These are phyloP conservation scores for Posidonia australis DNA, from an alignment of 106 monocot genomes.

Conservation along the genomic window DNA sequence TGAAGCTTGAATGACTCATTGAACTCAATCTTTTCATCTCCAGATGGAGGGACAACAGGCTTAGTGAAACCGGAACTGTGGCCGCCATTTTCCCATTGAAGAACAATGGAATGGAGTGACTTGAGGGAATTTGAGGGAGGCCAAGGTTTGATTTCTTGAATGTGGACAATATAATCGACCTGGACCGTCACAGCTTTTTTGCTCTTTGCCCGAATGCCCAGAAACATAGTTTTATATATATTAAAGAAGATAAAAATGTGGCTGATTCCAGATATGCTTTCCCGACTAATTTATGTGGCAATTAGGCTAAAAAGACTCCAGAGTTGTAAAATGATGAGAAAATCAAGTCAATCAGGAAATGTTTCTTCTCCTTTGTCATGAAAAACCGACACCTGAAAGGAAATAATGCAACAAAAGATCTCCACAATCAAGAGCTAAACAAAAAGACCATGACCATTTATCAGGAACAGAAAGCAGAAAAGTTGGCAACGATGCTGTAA, in stretches of 20 bases:
- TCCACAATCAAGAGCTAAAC: no score
- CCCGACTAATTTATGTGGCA: no score
- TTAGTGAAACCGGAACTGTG: slow-evolving; percentile 31
- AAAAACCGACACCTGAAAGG: no score
- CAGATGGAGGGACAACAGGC: slow-evolving; percentile 25
- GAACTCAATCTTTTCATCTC: slow-evolving; percentile 59
- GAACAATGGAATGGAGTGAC: slow-evolving; percentile 47
- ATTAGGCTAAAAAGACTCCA: no score
- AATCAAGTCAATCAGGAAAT: no score
- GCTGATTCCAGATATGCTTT: not conserved
- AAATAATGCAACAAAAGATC: no score
- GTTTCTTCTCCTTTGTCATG: no score
- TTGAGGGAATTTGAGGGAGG: slow-evolving; percentile 71
- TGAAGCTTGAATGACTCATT: slow-evolving; percentile 69
- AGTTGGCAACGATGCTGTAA: no score
- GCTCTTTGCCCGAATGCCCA: slow-evolving; percentile 58
- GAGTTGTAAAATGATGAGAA: no score
- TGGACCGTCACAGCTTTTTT: slow-evolving; percentile 38
- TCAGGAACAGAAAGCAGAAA: no score
- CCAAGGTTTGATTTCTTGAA: slow-evolving; percentile 92
- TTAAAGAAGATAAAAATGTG: not conserved
- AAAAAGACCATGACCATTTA: no score
- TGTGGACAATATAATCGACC: slow-evolving; percentile 54
- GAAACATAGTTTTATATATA: slow-evolving; percentile 33
- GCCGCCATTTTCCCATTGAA: slow-evolving; percentile 78